Base-by-base conservation (phyloP, 192 early-diverging fungal species). In the Obelidium mucronatum region DNA sequence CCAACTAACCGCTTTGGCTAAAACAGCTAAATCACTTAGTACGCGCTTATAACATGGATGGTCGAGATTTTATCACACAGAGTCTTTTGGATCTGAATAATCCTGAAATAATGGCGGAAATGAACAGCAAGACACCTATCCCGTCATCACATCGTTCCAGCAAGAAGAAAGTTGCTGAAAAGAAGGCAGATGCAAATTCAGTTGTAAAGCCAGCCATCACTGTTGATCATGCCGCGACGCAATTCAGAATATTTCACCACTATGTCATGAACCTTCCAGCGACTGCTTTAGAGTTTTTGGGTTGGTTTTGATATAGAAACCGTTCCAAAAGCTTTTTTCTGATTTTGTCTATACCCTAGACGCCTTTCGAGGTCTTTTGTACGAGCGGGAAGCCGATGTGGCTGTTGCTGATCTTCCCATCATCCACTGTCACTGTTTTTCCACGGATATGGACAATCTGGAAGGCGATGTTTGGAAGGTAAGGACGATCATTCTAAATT, bases 191-290 rank as follows among this genome's bases (percentile, higher is more conserved):
- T 67, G 51, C 84, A 77, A 53, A 66, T 28, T 24, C 42, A 53
- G 24, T 51, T 65, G 61, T 84, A 77, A 36, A 24, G 68, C 44
- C 28, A 1, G 22, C 33, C 53, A 19, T 26, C 19, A 2, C 31
- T 54, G 62, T 63, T 17, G 42, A 33, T 55, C 39, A 67, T 28
- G 31, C 55, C 39, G 17, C 54, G 48, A 36, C 60, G 34, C 65
- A 59, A 2, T 87, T 86, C 79, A 81, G 79, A 51, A 91, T 90
- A 11, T 97, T 98, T 74, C 86, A 96, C 58, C 98, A 99, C 77
- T 98, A 96, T 76, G 92, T 99, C 0, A 98, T 99, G 97, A 99
- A 99, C 79, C 85, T 99, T 30, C 98, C 98, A 0, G 98, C 92
- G 2, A 96, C 94, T 6, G 97, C 96, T 2, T 90, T 98, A 44